Evolutionary conservation across 129 eudicot genomes (phyloP).

Genomic region (Kitagawia praeruptora): DNA sequence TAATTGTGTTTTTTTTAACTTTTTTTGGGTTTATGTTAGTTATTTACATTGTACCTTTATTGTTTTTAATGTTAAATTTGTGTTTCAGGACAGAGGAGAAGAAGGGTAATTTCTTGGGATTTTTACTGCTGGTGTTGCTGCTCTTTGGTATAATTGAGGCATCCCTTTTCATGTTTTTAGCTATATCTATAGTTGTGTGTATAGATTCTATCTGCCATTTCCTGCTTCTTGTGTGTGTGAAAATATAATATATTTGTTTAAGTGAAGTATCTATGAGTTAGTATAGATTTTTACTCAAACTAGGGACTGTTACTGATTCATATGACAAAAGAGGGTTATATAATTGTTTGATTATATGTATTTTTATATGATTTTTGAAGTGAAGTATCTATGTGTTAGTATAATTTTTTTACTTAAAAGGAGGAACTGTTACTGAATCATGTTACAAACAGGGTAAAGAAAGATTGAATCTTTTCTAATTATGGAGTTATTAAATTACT

Average conservation of each 20-base stretch:
- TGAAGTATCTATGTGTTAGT: not conserved
- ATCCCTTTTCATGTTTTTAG: not conserved
- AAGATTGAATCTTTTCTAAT: constrained; percentile 9
- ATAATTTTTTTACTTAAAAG: not conserved
- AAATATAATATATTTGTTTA: not conserved
- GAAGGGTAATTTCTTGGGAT: not conserved
- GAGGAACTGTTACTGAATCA: constrained; percentile 2
- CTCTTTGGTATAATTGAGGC: not conserved
- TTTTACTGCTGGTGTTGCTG: not conserved
- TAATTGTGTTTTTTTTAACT: not conserved
- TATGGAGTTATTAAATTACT: not conserved
- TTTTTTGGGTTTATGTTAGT: not conserved
- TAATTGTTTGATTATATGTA: not conserved
- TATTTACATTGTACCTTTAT: not conserved
- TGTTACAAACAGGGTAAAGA: not conserved
- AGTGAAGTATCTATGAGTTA: not conserved
- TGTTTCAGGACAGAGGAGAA: not conserved
- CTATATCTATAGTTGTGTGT: not conserved
- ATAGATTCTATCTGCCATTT: not conserved
- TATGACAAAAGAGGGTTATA: not conserved
- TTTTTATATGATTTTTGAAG: not conserved
- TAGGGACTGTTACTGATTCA: not conserved
- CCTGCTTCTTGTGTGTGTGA: not conserved
- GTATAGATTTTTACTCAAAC: not conserved
- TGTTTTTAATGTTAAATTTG: not conserved